Conservation (phyloP, 2,329 filamentous ascomycete genomes). For the Aspergillus costaricaensis region DNA sequence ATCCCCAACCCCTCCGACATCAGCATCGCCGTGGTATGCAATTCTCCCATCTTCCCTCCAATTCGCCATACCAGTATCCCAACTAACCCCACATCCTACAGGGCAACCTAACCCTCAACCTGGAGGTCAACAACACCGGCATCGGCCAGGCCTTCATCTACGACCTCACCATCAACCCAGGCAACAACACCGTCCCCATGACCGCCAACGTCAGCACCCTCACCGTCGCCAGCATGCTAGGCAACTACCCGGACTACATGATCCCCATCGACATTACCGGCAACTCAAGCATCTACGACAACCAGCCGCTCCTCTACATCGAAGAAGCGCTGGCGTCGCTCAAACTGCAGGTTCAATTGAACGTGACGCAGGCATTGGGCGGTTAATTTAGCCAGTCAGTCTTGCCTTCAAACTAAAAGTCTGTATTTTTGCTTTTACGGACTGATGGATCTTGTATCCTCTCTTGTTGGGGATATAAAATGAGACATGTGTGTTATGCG, state of each 20-base stretch:
- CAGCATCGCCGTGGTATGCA: constrained; percentile 53
- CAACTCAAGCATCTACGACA: constrained; percentile 51
- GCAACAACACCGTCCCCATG: constrained; percentile 56
- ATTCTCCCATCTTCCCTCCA: not conserved
- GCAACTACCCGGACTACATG: constrained; percentile 49
- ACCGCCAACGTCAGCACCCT: constrained; percentile 51
- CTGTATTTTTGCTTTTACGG: too few relatives aligned
- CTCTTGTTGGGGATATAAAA: not conserved
- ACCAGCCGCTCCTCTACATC: constrained; percentile 56
- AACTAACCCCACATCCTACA: constrained; percentile 18
- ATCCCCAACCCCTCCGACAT: constrained; percentile 64
- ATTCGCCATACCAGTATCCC: not conserved
- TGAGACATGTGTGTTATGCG: not conserved
- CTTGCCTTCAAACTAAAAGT: too few relatives aligned
- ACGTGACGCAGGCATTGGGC: constrained; percentile 28
- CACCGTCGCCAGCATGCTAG: constrained; percentile 33
- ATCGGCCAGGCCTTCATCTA: constrained; percentile 55
- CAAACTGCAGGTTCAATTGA: constrained; percentile 48
- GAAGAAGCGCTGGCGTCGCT: constrained; percentile 53
- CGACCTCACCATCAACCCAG: constrained; percentile 56
- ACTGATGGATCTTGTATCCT: not conserved
- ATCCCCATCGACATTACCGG: constrained; percentile 55
- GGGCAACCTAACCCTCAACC: constrained; percentile 59
- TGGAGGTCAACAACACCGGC: constrained; percentile 49
- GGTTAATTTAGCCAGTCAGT: not conserved